Percentiles rank a stretch among this genome's conserved stretches.
These are phyloP conservation scores for Fraxinus floribunda DNA, from an alignment of 305 asterid genomes.

Conservation along the genomic window DNA sequence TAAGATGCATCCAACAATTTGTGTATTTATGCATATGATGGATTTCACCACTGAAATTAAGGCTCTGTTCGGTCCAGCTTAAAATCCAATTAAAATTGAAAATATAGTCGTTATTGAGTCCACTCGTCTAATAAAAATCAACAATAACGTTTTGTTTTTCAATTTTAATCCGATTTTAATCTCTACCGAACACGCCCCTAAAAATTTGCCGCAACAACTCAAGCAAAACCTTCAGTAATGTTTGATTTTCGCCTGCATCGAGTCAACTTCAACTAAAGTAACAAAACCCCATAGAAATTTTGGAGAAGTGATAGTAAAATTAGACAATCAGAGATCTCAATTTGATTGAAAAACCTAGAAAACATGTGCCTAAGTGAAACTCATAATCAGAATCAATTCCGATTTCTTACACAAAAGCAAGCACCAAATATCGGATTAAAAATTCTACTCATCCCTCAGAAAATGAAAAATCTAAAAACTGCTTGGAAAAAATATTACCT, in stretches of 20 bases:
- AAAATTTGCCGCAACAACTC: neutral
- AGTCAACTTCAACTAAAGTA: neutral
- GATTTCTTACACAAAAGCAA: neutral
- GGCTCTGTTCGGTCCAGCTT: no score
- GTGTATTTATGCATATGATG: neutral
- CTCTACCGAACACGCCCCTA: no score
- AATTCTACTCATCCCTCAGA: neutral
- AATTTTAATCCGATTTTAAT: no score
- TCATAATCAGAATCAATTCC: conserved; percentile 12
- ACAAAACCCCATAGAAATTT: neutral
- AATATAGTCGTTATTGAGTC: no score
- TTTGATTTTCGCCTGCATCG: neutral
- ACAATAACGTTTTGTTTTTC: no score
- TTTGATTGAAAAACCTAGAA: neutral
- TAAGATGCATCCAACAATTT: neutral
- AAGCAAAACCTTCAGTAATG: neutral
- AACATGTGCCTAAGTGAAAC: conserved; percentile 9
- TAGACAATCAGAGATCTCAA: conserved; percentile 13
- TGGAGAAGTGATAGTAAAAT: neutral
- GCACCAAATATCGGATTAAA: neutral
- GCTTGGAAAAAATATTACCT: conserved; percentile 44
- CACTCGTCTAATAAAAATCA: no score
- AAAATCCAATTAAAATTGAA: no score
- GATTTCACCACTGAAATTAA: neutral
- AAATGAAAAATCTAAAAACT: neutral